Percentiles rank a stretch among this genome's conserved stretches.
Evolutionary conservation across 2,329 filamentous ascomycete species (phyloP).

Genomic region (Huntiella abstrusa): DNA sequence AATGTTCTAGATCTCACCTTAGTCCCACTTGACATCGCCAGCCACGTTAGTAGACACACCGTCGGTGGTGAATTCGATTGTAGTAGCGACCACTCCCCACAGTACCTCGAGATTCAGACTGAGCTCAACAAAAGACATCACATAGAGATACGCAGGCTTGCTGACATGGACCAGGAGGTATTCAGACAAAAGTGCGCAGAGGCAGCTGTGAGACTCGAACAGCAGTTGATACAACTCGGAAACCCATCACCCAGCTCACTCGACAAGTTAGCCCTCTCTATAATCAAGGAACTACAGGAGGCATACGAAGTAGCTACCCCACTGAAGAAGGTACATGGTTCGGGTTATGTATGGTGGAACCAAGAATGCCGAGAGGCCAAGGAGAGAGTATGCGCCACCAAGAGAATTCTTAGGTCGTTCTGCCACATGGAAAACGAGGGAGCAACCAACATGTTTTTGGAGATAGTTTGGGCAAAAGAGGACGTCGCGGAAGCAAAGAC

Average conservation of each 20-base stretch:
- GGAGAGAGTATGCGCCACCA: neutral
- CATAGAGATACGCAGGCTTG: neutral
- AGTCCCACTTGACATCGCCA: neutral
- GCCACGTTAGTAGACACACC: neutral
- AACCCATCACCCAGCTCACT: neutral
- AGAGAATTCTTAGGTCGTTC: neutral
- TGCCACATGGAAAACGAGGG: neutral
- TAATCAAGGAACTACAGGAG: neutral
- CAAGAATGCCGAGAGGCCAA: neutral
- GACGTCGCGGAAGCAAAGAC: neutral
- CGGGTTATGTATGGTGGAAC: neutral
- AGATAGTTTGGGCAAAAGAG: neutral
- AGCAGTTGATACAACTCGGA: neutral
- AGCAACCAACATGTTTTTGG: neutral
- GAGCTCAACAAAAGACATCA: neutral
- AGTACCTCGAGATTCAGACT: neutral
- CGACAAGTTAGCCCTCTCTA: neutral
- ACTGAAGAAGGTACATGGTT: neutral
- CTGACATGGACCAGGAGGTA: neutral
- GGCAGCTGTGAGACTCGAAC: neutral
- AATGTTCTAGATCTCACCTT: neutral
- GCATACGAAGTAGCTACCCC: neutral
- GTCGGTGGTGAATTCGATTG: neutral
- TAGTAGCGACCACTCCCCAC: constrained; percentile 4
- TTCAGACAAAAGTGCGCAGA: neutral